A percentile compares a stretch with the other conserved stretches of the same genome.
These are phyloP conservation scores for Corymbia maculata DNA, from an alignment of 345 rosid genomes.

Conservation along the genomic window DNA sequence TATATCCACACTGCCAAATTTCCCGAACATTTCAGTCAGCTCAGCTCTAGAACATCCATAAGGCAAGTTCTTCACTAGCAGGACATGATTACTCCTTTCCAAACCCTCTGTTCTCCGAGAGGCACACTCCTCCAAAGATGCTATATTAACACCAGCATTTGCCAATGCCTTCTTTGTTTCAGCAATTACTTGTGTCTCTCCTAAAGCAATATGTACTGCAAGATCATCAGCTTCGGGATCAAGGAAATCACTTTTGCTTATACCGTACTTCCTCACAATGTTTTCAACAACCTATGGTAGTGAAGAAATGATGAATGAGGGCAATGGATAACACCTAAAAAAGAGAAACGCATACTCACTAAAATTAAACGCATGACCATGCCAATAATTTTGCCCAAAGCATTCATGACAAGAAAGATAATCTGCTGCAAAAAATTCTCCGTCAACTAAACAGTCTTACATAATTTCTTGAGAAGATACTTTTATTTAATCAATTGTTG, in stretches of 20 bases:
- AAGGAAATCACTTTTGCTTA: conserved; percentile 86
- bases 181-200: conserved; percentile 87
- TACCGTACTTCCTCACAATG: conserved; percentile 71
- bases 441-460: neutral
- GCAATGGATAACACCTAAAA: neutral
- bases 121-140: conserved; percentile 59
- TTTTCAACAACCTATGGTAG: conserved; percentile 63
- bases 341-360: neutral
- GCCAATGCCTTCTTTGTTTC: conserved; percentile 78
- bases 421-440: neutral
- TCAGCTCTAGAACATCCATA: conserved; percentile 78
- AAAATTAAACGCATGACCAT: neutral
- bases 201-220: conserved; percentile 90
- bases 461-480: neutral
- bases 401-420: neutral
- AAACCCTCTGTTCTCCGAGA: conserved; percentile 41
- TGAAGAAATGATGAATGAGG: neutral
- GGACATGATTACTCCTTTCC: conserved; percentile 74
- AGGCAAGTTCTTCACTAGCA: conserved; percentile 89
- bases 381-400: neutral
- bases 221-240: conserved; percentile 85
- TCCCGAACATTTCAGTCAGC: conserved; percentile 71
- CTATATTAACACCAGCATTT: conserved; percentile 77
- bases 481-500: neutral
- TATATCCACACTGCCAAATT: conserved; percentile 74